Base-by-base conservation (phyloP, 2,329 filamentous ascomycete species). In the Paecilomyces sp. region DNA sequence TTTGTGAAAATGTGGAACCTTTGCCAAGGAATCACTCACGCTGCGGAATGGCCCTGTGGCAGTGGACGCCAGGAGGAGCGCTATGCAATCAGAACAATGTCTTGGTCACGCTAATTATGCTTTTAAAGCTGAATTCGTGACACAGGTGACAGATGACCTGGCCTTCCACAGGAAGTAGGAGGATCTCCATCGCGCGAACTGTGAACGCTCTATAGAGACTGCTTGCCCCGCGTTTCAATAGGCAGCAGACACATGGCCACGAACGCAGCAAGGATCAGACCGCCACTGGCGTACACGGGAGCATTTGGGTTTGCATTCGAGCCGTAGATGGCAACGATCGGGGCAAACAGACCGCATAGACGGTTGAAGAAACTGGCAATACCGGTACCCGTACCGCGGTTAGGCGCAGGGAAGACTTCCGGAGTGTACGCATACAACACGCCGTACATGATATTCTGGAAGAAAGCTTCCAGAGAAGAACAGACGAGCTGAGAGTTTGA, bases 341-440 rank as follows among this genome's bases (percentile, higher is more conserved):
- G 77, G 0, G 77, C 77, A 61, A 76, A 74, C 4, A 79, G 72
- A 57, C 77, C 77, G 1, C 72, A 69, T 22, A 80, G 74, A 47
- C 78, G 74, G 63, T 80, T 79, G 51, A 80, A 64, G 58, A 73
- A 79, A 60, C 75, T 76, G 25, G 74, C 71, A 50, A 80, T 77
- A 50, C 82, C 81, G 1, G 79, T 81, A 5, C 81, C 84, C 0
- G 82, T 84, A 2, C 82, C 83, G 0, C 83, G 74, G 53, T 82
- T 76, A 0, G 82, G 80, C 2, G 79, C 81, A 0, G 82, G 82
- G 69, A 86, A 85, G 0, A 82, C 81, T 64, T 86, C 82, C 0
- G 83, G 83, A 0, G 83, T 85, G 70, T 85, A 85, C 0, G 82
- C 82, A 65, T 82, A 85, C 1, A 85, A 69, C 1, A 84, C 81